Evolutionary conservation across 2,329 filamentous ascomycete genomes (phyloP), one percentile per base, ranked within the genome.

Genomic region (Diaporthe nobilis): DNA sequence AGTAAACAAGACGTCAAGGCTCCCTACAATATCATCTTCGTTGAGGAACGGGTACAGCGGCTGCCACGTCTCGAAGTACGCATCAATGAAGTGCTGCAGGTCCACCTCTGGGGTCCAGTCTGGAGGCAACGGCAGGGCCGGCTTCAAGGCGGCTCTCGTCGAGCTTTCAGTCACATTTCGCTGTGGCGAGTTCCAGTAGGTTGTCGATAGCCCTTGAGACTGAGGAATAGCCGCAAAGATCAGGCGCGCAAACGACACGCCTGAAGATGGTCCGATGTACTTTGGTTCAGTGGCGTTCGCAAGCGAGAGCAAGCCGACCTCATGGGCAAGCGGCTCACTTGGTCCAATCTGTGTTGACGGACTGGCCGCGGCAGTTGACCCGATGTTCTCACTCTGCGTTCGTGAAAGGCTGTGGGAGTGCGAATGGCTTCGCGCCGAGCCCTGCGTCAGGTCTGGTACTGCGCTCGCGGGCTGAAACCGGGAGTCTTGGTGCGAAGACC

Each of bases 41-140:
- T 81, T 77, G 44, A 81, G 71, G 70, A 81, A 81, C 12, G 80
- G 80, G 63, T 81, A 80, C 57, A 81, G 78, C 22, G 79, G 77
- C 55, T 80, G 77, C 39, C 79, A 79, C 3, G 76, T 81, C n/a
- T 79, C 79, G n/a, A 81, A 81, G 63, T 81, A 81, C 10, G 74
- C 77, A 63, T 78, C 77, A 13, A 77, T 77, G 13, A 77, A 74
- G 49, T 79, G 76, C 34, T 78, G 78, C 49, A 78, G 68, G 37
- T 80, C 80, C 3, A 75, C 74, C 13, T 79, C 77, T 13, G 76
- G 75, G 34, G 71, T 74, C 77, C 76, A 75, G 49, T 73, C 53
- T 20, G 71, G 51, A 8, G 76, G 65, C 44, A 78, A 74, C 25
- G 71, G 76, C 8, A 70, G 34, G 13, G 49, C 65, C 22, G 65